Evolutionary conservation across 495 filamentous ascomycete genomes (phyloP), one percentile per base, ranked within the genome.

Genomic region (Podospora conica): DNA sequence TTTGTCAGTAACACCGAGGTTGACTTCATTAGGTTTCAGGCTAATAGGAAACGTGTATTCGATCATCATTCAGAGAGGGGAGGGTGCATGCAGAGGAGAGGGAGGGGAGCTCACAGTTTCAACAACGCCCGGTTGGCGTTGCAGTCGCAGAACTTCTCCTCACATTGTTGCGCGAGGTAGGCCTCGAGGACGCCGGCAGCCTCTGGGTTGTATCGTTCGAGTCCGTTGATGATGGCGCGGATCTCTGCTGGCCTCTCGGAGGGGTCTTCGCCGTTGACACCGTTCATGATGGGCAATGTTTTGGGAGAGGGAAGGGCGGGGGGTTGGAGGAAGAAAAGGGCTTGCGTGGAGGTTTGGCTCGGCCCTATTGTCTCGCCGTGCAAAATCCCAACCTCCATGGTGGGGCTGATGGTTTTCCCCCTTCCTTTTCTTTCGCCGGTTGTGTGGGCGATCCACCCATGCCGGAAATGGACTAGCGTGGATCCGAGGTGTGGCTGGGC

Each of bases 161-260:
- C 96, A 83, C 96, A 99, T 82, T 99, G 96, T 76, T 91, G 88
- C 69, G 84, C 82, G 53, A 99, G 90, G 76, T 99, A 98, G 74
- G 94, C 91, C 82, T 98, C 93, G 83, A 99, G 94, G 62, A 93
- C 84, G 33, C 85, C 84, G 60, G 95, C 96, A 23, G 94, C 96
- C 79, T 99, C 95, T 54, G 96, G 96, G 79, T 99, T 99, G 82
- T 99, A 99, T 68, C 96, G 85, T 81, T 99, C 95, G 66, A 99
- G 90, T 65, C 96, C 92, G 81, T 90, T 90, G 70, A 99, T 90
- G 71, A 98, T 96, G 77, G 79, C 84, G 75, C 91, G 90, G 78
- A 99, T 96, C 76, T 93, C 85, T 69, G 91, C 90, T 62, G 96
- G 94, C 76, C 96, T 85, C 69, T 90, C 88, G 65, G 76, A 72